Conservation (phyloP, 208 protist genomes). For the Crithidia sp. region DNA sequence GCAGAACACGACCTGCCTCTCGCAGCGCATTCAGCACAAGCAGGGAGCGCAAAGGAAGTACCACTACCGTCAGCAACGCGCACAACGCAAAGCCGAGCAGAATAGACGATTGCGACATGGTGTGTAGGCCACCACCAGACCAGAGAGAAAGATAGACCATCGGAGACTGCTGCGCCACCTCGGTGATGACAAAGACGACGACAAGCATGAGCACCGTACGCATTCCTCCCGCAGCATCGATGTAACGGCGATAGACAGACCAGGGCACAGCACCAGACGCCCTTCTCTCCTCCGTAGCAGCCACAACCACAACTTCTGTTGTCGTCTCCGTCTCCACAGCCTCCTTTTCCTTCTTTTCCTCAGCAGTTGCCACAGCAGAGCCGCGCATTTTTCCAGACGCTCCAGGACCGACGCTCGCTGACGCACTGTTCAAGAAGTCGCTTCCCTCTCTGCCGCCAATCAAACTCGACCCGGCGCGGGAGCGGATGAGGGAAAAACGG, state of each 20-base stretch:
- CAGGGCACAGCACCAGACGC: slow-evolving; percentile 51
- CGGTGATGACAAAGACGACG: slow-evolving; percentile 47
- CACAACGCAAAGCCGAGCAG: not conserved
- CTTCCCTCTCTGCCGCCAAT: not conserved
- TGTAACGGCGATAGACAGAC: slow-evolving; percentile 60
- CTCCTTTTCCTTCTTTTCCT: not conserved
- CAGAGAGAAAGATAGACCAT: slow-evolving; percentile 74
- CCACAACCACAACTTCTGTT: not conserved
- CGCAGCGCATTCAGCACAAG: slow-evolving; percentile 30
- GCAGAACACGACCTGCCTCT: slow-evolving; percentile 35
- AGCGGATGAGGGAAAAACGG: not conserved
- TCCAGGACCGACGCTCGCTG: not conserved
- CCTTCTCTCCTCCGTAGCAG: slow-evolving; percentile 35
- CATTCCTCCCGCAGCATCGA: slow-evolving; percentile 52
- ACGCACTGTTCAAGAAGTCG: not conserved
- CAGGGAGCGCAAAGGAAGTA: slow-evolving; percentile 35
- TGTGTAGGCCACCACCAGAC: slow-evolving; percentile 27
- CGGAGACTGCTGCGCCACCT: slow-evolving; percentile 34
- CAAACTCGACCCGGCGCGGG: not conserved
- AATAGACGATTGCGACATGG: no score
- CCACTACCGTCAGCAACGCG: slow-evolving; percentile 25
- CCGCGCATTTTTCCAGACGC: not conserved
- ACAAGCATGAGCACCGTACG: slow-evolving; percentile 17
- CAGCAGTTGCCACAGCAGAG: not conserved
- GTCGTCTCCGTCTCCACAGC: not conserved